phyloP scores from a whole-genome alignment of 2,329 filamentous ascomycete genomes.

The Fusarium verticillioides region DNA sequence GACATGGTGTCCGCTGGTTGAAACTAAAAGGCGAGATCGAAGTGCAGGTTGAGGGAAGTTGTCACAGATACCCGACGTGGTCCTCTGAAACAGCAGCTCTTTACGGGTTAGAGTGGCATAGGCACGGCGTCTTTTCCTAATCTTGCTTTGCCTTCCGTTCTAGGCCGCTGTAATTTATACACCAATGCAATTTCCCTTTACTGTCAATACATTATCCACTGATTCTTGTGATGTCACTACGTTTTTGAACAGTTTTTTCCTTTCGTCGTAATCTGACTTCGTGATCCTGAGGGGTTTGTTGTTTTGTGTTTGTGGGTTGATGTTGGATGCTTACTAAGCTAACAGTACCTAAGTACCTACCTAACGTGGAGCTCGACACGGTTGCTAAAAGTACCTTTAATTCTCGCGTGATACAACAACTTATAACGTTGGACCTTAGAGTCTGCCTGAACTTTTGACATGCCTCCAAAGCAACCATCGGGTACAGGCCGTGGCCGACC shows the following conservation, averaged over 20 bases:
- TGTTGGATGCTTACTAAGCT: slow-evolving; percentile 24
- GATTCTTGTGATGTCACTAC: neutral
- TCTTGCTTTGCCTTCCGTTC: slow-evolving; percentile 59
- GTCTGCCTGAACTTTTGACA: slow-evolving; percentile 34
- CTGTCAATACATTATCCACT: slow-evolving; percentile 11
- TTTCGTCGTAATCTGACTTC: neutral
- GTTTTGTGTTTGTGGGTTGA: neutral
- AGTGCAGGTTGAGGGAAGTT: slow-evolving; percentile 58
- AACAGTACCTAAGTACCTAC: neutral
- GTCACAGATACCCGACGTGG: slow-evolving; percentile 53
- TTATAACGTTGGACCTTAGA: neutral
- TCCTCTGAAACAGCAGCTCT: slow-evolving; percentile 55
- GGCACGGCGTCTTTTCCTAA: slow-evolving; percentile 59
- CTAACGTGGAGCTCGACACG: neutral
- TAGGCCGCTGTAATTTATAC: slow-evolving; percentile 73
- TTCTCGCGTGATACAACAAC: neutral
- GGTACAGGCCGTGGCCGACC: slow-evolving; percentile 52
- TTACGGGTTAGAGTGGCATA: slow-evolving; percentile 62
- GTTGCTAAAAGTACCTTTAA: neutral
- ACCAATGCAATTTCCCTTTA: slow-evolving; percentile 66
- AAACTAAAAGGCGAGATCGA: slow-evolving; percentile 58
- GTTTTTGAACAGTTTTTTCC: neutral
- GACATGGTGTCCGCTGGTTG: slow-evolving; percentile 53
- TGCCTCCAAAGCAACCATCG: slow-evolving; percentile 57
- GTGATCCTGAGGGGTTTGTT: neutral